phyloP scores from a whole-genome alignment of 306 rosid species.

The Boehmeria nivea region DNA sequence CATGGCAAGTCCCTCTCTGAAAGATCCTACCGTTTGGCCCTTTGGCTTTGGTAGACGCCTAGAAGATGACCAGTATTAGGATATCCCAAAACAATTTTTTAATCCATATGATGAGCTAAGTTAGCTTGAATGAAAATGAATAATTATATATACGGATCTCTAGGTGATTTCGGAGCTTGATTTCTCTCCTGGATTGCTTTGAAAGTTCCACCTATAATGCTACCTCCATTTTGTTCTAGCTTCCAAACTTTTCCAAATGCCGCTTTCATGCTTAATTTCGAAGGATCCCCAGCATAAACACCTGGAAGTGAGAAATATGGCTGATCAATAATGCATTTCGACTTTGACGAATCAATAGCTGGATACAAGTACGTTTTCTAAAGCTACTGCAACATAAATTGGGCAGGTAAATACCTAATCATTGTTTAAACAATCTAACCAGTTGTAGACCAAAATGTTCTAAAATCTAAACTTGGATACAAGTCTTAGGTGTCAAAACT shows the following conservation, averaged over 20 bases:
- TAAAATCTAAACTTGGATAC: too few species aligned
- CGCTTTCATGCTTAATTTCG: constrained; percentile 95
- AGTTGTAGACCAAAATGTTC: too few species aligned
- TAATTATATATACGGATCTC: constrained; percentile 62
- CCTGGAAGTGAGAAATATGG: constrained; percentile 42
- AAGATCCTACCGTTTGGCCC: constrained; percentile 97
- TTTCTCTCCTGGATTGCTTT: constrained; percentile 85
- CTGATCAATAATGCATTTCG: constrained; percentile 17
- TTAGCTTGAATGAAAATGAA: constrained; percentile 16
- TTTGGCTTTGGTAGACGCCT: constrained; percentile 93
- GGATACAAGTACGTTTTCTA: too few species aligned
- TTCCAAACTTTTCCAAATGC: constrained; percentile 97
- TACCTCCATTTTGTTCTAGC: constrained; percentile 89
- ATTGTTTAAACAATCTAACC: too few species aligned
- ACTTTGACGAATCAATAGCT: too few species aligned
- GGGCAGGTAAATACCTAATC: not conserved
- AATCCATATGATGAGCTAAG: not conserved
- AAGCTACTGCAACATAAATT: not conserved
- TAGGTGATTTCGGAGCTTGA: constrained; percentile 53
- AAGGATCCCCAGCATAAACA: constrained; percentile 97
- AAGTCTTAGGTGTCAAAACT: too few species aligned
- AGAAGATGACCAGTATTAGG: constrained; percentile 24
- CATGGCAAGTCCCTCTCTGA: constrained; percentile 87
- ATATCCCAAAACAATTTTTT: too few species aligned
- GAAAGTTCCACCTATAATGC: constrained; percentile 92